A percentile compares a stretch with the other conserved stretches of the same genome.
phyloP scores from a whole-genome alignment of 768 basidiomycete species.

The Collybia nuda region DNA sequence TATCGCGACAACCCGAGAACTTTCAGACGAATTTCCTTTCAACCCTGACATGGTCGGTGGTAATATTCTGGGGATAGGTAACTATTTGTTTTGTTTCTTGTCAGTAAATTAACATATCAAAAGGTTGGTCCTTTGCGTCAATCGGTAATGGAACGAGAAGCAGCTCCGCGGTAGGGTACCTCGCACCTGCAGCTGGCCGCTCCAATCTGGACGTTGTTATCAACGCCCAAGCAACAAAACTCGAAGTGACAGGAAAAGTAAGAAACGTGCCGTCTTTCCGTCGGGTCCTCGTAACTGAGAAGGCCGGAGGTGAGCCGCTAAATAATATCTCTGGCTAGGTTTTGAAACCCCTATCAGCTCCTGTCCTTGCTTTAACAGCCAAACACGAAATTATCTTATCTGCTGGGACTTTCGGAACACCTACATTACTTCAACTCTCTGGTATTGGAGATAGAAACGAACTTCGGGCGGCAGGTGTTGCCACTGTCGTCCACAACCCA shows the following conservation, averaged over 20 bases:
- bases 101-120: not conserved
- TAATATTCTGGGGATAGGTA: slow-evolving; percentile 27
- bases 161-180: slow-evolving; percentile 36
- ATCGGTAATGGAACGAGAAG: slow-evolving; percentile 31
- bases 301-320: slow-evolving; percentile 2
- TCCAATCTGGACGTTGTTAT: slow-evolving; percentile 25
- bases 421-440: slow-evolving; percentile 30
- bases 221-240: slow-evolving; percentile 7
- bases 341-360: not conserved
- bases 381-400: slow-evolving; percentile 37
- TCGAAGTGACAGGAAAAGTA: not conserved
- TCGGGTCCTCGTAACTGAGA: slow-evolving; percentile 2
- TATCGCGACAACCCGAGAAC: slow-evolving; percentile 33
- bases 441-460: slow-evolving; percentile 30
- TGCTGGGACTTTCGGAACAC: slow-evolving; percentile 33
- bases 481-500: slow-evolving; percentile 27
- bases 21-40: slow-evolving; percentile 31
- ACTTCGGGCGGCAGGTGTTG: slow-evolving; percentile 21
- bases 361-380: slow-evolving; percentile 13
- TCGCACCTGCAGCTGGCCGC: slow-evolving; percentile 24
- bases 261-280: slow-evolving; percentile 6
- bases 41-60: slow-evolving; percentile 31
- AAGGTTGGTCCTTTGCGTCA: slow-evolving; percentile 29
- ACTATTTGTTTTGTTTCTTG: not conserved
- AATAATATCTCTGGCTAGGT: not conserved